These are phyloP conservation scores for Didymella sp. DNA, from an alignment of 2,329 filamentous ascomycete genomes.

Conservation along the genomic window DNA sequence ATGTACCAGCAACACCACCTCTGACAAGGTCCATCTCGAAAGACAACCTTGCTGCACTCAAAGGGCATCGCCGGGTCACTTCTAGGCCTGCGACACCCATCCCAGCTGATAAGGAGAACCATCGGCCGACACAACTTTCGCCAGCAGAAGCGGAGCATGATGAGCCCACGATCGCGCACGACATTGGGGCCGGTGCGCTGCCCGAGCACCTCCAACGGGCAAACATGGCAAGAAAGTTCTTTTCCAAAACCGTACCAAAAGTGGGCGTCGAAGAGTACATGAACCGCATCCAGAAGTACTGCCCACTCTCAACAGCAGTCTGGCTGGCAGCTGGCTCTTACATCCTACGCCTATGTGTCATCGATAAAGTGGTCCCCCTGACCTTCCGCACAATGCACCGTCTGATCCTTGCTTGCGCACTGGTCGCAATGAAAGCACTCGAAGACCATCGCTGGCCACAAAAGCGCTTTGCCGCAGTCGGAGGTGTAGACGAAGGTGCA, in stretches of 20 bases:
- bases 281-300: constrained; percentile 84
- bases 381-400: constrained; percentile 87
- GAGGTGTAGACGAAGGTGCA: constrained; percentile 83
- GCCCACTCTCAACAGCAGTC: constrained; percentile 91
- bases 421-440: constrained; percentile 93
- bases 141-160: constrained; percentile 59
- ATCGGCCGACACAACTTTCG: constrained; percentile 52
- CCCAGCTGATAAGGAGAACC: constrained; percentile 50
- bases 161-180: constrained; percentile 55
- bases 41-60: constrained; percentile 35
- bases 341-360: constrained; percentile 80
- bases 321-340: constrained; percentile 90
- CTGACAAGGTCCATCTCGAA: constrained; percentile 65
- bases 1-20: constrained; percentile 81
- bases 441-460: constrained; percentile 92
- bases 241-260: constrained; percentile 83
- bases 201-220: constrained; percentile 79
- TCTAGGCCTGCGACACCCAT: constrained; percentile 51
- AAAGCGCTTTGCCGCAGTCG: constrained; percentile 81
- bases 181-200: constrained; percentile 69
- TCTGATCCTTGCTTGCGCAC: constrained; percentile 79
- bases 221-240: constrained; percentile 90
- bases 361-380: constrained; percentile 76
- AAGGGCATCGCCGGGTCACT: constrained; percentile 45
- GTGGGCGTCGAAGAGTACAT: constrained; percentile 87